These are phyloP conservation scores for Tetraselmis chui DNA, from an alignment of 139 green algal genomes.

Conservation along the genomic window DNA sequence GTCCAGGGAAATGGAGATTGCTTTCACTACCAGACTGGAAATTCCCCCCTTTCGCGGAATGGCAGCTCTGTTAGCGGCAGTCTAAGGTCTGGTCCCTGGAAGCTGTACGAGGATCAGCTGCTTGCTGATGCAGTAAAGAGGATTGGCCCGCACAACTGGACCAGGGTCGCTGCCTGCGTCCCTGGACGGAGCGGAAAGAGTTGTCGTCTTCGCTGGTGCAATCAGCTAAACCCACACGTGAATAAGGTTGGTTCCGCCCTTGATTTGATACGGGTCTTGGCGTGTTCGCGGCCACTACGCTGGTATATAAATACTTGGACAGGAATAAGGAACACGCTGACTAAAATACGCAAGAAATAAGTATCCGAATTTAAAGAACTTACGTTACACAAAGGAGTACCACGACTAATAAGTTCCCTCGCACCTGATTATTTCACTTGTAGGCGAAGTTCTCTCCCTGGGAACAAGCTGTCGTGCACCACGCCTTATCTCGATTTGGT, in stretches of 20 bases:
- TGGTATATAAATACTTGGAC: no score
- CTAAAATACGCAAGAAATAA: no score
- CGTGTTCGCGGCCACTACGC: no score
- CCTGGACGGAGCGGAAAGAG: constrained; percentile 3
- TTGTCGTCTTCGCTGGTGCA: constrained; percentile 5
- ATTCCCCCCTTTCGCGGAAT: background rate
- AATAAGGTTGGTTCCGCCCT: no score
- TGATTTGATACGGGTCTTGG: no score
- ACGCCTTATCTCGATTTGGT: background rate
- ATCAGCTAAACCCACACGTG: constrained; percentile 4
- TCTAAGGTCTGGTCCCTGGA: background rate
- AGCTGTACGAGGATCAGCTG: background rate
- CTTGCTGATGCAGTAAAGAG: background rate
- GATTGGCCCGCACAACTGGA: constrained; percentile 2
- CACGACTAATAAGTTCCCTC: no score
- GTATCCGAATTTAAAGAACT: no score
- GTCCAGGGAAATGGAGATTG: no score
- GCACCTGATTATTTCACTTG: no score
- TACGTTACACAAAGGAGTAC: no score
- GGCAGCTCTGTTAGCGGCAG: background rate
- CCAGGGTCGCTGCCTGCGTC: background rate
- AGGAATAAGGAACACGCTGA: no score
- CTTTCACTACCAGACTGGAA: no score
- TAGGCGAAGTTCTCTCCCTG: background rate
- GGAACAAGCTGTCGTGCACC: background rate